phyloP scores from a whole-genome alignment of 106 monocot species.

The Amphibolis antarctica region DNA sequence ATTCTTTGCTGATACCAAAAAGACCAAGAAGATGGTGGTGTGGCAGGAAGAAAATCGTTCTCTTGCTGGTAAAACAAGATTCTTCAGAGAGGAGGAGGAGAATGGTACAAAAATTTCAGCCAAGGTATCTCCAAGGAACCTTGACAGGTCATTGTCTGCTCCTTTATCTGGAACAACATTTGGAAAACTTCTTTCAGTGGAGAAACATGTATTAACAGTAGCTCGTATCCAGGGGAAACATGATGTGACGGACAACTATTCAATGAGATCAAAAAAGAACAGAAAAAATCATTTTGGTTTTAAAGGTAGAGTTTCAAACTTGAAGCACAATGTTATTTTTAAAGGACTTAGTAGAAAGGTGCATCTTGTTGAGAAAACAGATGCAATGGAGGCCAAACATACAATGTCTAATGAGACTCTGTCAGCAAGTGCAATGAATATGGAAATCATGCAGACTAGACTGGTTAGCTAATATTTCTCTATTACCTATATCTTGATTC shows the following conservation, averaged over 20 bases:
- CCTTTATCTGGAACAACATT: slow-evolving; percentile 62
- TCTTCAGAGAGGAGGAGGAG: slow-evolving; percentile 29
- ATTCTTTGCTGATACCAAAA: slow-evolving; percentile 22
- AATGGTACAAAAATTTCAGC: slow-evolving; percentile 5
- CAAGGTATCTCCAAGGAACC: slow-evolving; percentile 36
- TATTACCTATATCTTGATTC: not conserved
- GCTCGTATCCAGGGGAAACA: slow-evolving; percentile 26
- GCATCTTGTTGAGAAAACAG: slow-evolving; percentile 21
- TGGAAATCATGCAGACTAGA: slow-evolving; percentile 33
- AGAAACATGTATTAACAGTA: slow-evolving; percentile 20
- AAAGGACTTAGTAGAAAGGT: slow-evolving; percentile 60
- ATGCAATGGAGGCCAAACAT: slow-evolving; percentile 17
- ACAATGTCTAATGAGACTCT: slow-evolving; percentile 11
- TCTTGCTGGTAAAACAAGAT: slow-evolving; percentile 20
- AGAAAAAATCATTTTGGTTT: slow-evolving; percentile 57
- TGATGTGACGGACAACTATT: slow-evolving; percentile 25
- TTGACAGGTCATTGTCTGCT: slow-evolving; percentile 68
- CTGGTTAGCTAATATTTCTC: not conserved
- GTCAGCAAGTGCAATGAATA: slow-evolving; percentile 23
- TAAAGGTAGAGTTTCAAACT: slow-evolving; percentile 47
- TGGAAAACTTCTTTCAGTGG: slow-evolving; percentile 49
- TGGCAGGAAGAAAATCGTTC: slow-evolving; percentile 27
- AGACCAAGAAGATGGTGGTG: slow-evolving; percentile 18
- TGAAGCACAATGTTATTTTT: slow-evolving; percentile 49
- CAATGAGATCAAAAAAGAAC: slow-evolving; percentile 20